Conservation (phyloP, 1,284 basidiomycete species). For the Pyrrhoderma lamaoense region DNA sequence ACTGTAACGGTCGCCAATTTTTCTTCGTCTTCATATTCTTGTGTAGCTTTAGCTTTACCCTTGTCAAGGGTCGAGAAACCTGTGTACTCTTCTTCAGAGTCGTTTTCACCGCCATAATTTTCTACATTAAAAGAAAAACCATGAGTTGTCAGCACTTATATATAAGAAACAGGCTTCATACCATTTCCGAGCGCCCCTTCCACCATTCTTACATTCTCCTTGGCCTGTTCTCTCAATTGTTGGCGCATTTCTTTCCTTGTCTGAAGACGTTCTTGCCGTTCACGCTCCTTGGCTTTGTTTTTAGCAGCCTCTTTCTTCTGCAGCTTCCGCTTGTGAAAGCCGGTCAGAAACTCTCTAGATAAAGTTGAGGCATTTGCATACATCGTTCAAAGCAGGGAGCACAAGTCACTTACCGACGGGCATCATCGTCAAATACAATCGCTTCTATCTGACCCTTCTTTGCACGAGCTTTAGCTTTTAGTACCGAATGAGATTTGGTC, state of each 20-base stretch:
- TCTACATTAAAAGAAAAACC: slow-evolving; percentile 15
- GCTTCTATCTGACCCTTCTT: slow-evolving; percentile 57
- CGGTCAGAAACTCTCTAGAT: slow-evolving; percentile 73
- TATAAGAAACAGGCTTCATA: slow-evolving; percentile 24
- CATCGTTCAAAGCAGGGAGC: no score
- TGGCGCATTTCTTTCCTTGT: slow-evolving; percentile 65
- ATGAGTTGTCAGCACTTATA: neutral
- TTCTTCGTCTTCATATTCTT: slow-evolving; percentile 63
- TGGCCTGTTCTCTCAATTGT: slow-evolving; percentile 60
- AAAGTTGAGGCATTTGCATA: slow-evolving; percentile 11
- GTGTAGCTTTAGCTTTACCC: slow-evolving; percentile 25
- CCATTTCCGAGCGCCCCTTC: slow-evolving; percentile 66
- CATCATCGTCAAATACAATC: slow-evolving; percentile 70
- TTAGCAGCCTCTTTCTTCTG: slow-evolving; percentile 65
- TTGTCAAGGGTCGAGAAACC: slow-evolving; percentile 30
- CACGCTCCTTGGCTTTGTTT: slow-evolving; percentile 57
- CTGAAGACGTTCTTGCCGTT: slow-evolving; percentile 63
- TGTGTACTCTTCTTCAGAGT: slow-evolving; percentile 35
- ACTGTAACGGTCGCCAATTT: slow-evolving; percentile 76
- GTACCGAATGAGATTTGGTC: slow-evolving; percentile 50
- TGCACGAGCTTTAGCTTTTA: slow-evolving; percentile 55
- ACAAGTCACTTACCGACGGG: slow-evolving; percentile 47
- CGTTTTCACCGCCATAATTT: slow-evolving; percentile 21
- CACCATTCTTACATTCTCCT: slow-evolving; percentile 59
- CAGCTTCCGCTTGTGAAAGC: slow-evolving; percentile 81